Evolutionary conservation across 192 early-diverging fungal genomes (phyloP), one percentile per base, ranked within the genome.

Genomic region (Coemansia sp.): DNA sequence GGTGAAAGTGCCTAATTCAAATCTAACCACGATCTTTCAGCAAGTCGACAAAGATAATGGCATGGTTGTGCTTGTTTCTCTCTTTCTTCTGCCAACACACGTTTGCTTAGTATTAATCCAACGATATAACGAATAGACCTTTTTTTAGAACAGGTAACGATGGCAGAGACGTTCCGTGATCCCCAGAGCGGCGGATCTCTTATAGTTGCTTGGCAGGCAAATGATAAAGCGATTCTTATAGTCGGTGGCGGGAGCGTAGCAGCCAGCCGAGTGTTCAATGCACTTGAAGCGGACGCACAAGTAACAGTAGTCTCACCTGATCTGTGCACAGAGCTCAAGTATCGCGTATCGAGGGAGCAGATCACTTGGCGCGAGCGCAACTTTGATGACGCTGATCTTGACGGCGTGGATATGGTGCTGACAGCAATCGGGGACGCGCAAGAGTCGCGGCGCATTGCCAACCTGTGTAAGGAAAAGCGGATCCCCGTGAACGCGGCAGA

Each of bases 401-500:
- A 75, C 17, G 62, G 60, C 0, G 69, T 68, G 15, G 84, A 84
- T 46, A 84, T 80, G 36, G 90, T 92, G 15, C 71, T 90, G 35
- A 87, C 90, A 0, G 89, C 90, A 9, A 84, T 97, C 41, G 84
- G 90, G 56, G 89, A 91, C 75, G 87, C 46, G 9, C 83, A 84
- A 6, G 89, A 89, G 69, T 89, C 88, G 7, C 68, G 82, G 9
- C 75, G 87, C 17, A 93, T 95, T 54, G 89, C 87, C 38, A 42
- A 73, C 19, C 66, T 88, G 14, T 90, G 89, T 71, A 76, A 85
- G 40, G 50, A 61, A 41, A 83, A 73, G 34, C 82, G 90, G n/a
- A 93, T 94, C 33, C 94, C 93, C 4, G 92, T 95, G 25, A 95
- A 97, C 67, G 92, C 92, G 20, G 94, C 95, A 0, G 95, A 95